Conservation (phyloP, 768 basidiomycete genomes). For the Suillus tomentosus region DNA sequence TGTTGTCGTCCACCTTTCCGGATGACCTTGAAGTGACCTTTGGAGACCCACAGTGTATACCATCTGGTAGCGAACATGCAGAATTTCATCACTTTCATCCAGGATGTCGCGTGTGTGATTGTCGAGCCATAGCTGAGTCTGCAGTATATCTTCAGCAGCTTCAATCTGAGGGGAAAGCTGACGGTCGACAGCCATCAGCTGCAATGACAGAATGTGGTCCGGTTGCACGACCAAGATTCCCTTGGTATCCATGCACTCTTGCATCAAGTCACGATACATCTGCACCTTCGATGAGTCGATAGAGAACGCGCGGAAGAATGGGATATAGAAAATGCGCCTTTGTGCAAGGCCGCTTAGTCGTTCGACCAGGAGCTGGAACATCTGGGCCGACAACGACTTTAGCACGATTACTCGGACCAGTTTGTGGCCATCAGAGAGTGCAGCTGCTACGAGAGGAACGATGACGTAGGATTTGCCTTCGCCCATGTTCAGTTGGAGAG, state of each 20-base stretch:
- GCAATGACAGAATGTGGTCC: conserved; percentile 54
- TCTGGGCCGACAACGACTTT: conserved; percentile 48
- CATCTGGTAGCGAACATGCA: neutral
- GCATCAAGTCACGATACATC: conserved; percentile 34
- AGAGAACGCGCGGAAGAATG: conserved; percentile 48
- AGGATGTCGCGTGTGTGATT: neutral
- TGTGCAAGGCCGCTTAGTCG: conserved; percentile 47
- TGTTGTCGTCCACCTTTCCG: conserved; percentile 21
- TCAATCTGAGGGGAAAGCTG: conserved; percentile 24
- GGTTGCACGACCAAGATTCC: conserved; percentile 56
- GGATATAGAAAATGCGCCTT: conserved; percentile 49
- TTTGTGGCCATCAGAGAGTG: conserved; percentile 44
- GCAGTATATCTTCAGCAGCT: conserved; percentile 17
- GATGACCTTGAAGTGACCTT: conserved; percentile 1
- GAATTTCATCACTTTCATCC: neutral
- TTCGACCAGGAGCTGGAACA: conserved; percentile 48
- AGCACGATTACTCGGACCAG: conserved; percentile 52
- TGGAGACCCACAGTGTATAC: neutral
- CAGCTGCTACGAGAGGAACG: conserved; percentile 44
- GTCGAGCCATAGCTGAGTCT: conserved; percentile 19
- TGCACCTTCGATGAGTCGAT: conserved; percentile 20
- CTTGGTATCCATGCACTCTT: conserved; percentile 38
- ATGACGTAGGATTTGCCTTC: conserved; percentile 56
- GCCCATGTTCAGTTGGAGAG: conserved; percentile 60
- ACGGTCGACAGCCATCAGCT: conserved; percentile 47